Evolutionary conservation across 306 rosid genomes (phyloP).

Genomic region (Cicer chorassanicum): DNA sequence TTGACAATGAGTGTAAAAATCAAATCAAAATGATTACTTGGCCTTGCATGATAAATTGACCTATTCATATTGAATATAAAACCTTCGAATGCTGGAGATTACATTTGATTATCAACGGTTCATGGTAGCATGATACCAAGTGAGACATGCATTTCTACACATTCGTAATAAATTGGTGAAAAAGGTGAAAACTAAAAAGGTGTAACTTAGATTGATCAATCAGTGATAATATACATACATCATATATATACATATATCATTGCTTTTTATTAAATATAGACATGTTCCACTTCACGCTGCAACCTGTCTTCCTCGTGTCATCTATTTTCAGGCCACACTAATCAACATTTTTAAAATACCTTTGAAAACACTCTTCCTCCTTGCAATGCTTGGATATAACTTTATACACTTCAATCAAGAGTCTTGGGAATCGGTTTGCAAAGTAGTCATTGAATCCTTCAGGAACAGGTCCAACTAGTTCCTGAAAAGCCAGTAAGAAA

Average conservation of each 20-base stretch:
- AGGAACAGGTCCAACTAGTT: constrained; percentile 66
- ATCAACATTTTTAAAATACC: constrained; percentile 53
- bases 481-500: constrained; percentile 43
- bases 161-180: neutral
- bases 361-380: constrained; percentile 60
- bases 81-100: neutral
- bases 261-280: constrained; percentile 11
- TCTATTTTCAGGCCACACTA: constrained; percentile 37
- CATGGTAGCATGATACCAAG: neutral
- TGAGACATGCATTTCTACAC: neutral
- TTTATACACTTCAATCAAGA: constrained; percentile 68
- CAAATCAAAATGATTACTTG: neutral
- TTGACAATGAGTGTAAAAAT: neutral
- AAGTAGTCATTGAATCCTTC: constrained; percentile 70
- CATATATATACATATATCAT: neutral
- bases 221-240: neutral
- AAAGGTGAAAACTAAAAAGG: neutral
- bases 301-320: constrained; percentile 17
- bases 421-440: constrained; percentile 69
- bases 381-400: constrained; percentile 56
- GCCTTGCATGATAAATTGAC: neutral
- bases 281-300: constrained; percentile 32
- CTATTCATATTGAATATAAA: neutral
- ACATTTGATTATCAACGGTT: neutral
- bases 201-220: constrained; percentile 11